Conservation (phyloP, 2,329 filamentous ascomycete species). For the Fusarium kyushuense region DNA sequence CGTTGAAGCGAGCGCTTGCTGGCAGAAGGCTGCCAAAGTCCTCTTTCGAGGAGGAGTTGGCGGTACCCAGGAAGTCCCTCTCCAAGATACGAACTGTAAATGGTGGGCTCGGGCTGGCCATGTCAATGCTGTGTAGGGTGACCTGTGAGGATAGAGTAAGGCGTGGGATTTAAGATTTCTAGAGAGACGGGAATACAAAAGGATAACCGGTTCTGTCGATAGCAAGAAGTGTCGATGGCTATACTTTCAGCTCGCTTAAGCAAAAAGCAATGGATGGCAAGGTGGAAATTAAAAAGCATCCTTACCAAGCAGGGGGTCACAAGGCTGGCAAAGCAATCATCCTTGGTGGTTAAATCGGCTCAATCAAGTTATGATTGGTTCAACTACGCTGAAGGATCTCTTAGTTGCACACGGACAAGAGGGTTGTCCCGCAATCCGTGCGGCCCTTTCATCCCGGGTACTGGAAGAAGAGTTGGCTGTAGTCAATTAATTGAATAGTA, state of each 20-base stretch:
- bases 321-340: slow-evolving; percentile 20
- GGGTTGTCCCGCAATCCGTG: neutral
- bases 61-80: neutral
- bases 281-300: slow-evolving; percentile 19
- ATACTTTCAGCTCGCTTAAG: neutral
- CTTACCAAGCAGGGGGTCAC: slow-evolving; percentile 30
- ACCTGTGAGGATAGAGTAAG: neutral
- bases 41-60: neutral
- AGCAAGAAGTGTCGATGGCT: neutral
- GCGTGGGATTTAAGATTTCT: neutral
- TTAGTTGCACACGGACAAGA: neutral
- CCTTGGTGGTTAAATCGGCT: neutral
- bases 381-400: neutral
- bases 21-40: slow-evolving; percentile 20
- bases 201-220: neutral
- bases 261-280: neutral
- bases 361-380: slow-evolving; percentile 1
- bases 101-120: slow-evolving; percentile 27
- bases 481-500: neutral
- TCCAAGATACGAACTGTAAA: slow-evolving; percentile 28
- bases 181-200: slow-evolving; percentile 2
- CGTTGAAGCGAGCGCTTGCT: slow-evolving; percentile 28
- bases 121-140: neutral
- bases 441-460: neutral
- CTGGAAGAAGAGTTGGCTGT: neutral